phyloP scores from a whole-genome alignment of 768 basidiomycete genomes.

The Leucocoprinus leucothites region DNA sequence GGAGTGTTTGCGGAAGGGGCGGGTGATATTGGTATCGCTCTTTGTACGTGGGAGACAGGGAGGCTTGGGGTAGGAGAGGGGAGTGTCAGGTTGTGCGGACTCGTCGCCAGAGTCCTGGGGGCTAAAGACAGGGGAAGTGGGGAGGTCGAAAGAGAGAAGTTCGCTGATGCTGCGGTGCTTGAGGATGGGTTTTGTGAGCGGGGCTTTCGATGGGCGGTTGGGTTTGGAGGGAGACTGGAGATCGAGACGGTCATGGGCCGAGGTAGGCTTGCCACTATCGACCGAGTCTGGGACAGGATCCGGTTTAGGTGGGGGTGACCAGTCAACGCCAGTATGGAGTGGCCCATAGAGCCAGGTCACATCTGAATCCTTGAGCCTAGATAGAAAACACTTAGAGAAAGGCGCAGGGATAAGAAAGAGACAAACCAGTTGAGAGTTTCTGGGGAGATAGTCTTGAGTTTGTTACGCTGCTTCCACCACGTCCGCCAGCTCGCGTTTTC shows the following conservation, averaged over 20 bases:
- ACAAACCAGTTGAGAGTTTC: constrained; percentile 97
- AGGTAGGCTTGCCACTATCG: constrained; percentile 34
- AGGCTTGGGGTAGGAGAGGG: constrained; percentile 29
- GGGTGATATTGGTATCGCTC: constrained; percentile 81
- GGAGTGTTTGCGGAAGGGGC: constrained; percentile 59
- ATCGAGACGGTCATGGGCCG: constrained; percentile 50
- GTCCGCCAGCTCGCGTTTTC: constrained; percentile 99
- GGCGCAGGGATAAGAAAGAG: constrained; percentile 8
- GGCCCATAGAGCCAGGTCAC: constrained; percentile 99
- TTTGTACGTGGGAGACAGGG: constrained; percentile 78
- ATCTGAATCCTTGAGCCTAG: constrained; percentile 97
- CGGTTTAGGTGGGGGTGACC: constrained; percentile 65
- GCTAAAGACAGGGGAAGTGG: constrained; percentile 60
- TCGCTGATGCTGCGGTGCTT: constrained; percentile 94
- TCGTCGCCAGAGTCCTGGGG: constrained; percentile 54
- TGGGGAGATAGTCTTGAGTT: constrained; percentile 90
- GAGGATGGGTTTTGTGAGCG: constrained; percentile 78
- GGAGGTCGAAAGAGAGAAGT: constrained; percentile 75
- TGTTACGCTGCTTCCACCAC: constrained; percentile 99
- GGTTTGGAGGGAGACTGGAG: constrained; percentile 30
- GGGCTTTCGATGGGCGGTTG: constrained; percentile 16
- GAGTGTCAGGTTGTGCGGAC: constrained; percentile 25
- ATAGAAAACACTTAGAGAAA: constrained; percentile 12
- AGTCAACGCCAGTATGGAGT: constrained; percentile 89
- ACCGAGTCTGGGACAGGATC: constrained; percentile 33